A percentile compares a stretch with the other conserved stretches of the same genome.
phyloP scores from a whole-genome alignment of 768 basidiomycete genomes.

The Tylopilus sp. region DNA sequence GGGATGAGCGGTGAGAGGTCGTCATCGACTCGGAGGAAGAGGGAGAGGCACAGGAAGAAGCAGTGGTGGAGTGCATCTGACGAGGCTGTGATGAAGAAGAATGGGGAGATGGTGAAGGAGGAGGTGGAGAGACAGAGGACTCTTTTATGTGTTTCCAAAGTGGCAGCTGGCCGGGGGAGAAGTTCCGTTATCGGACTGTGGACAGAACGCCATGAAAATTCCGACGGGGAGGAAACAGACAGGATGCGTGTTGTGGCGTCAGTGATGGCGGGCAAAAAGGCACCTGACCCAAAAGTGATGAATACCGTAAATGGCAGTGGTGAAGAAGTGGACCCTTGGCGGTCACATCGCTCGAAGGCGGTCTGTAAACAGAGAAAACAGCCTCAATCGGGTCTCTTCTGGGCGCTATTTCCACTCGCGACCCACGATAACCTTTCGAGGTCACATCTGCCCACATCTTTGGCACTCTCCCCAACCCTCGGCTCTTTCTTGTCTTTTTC shows the following conservation, averaged over 20 bases:
- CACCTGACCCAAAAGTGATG: constrained; percentile 28
- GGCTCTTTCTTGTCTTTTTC: constrained; percentile 17
- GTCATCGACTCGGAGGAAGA: constrained; percentile 11
- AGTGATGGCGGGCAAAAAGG: constrained; percentile 33
- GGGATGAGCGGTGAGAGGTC: background rate
- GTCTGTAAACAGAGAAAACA: constrained; percentile 14
- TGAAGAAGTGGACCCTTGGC: constrained; percentile 23
- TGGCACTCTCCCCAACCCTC: constrained; percentile 8
- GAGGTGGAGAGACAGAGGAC: background rate
- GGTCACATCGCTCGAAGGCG: constrained; percentile 32
- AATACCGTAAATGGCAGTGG: constrained; percentile 17
- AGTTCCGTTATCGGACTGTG: constrained; percentile 37
- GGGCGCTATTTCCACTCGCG: constrained; percentile 23
- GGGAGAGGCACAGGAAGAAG: constrained; percentile 12
- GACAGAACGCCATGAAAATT: constrained; percentile 31
- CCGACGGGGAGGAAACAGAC: constrained; percentile 21
- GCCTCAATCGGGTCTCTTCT: constrained; percentile 20
- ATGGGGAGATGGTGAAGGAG: background rate
- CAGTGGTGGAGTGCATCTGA: constrained; percentile 22
- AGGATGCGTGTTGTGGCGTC: constrained; percentile 37
- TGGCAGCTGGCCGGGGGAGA: constrained; percentile 28
- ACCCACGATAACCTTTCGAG: constrained; percentile 35
- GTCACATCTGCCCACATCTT: constrained; percentile 25
- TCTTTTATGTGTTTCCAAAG: constrained; percentile 28
- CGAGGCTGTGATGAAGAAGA: background rate